phyloP scores from a whole-genome alignment of 305 asterid species.

The Ruellia speciosa region DNA sequence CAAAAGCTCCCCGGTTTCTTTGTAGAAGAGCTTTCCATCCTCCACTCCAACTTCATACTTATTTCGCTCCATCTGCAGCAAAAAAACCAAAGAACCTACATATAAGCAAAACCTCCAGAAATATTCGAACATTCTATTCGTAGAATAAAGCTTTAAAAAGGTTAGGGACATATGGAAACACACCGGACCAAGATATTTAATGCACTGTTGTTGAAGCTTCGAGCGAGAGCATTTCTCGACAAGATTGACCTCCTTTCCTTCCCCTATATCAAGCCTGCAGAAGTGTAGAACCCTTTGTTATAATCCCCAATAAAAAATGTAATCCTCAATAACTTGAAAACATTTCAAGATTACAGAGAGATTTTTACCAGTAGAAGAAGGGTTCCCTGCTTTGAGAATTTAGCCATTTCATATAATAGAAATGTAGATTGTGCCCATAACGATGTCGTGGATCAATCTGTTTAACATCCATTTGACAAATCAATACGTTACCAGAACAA shows the following conservation, averaged over 20 bases:
- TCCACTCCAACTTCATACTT: constrained; percentile 68
- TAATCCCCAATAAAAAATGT: neutral
- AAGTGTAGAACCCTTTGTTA: neutral
- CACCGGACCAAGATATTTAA: constrained; percentile 92
- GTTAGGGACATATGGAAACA: constrained; percentile 27
- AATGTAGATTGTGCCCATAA: constrained; percentile 90
- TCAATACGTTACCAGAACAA: constrained; percentile 15
- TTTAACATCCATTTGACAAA: constrained; percentile 9
- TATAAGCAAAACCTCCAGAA: neutral
- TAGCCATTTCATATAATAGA: constrained; percentile 79
- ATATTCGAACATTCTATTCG: neutral
- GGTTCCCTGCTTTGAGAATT: constrained; percentile 90
- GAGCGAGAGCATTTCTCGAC: constrained; percentile 68
- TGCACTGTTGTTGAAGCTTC: constrained; percentile 93
- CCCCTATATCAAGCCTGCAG: constrained; percentile 88
- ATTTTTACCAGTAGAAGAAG: constrained; percentile 85
- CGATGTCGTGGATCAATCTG: constrained; percentile 99
- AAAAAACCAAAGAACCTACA: neutral
- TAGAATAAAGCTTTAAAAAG: neutral
- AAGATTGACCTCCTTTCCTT: constrained; percentile 79
- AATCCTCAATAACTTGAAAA: neutral
- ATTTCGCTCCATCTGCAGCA: constrained; percentile 50
- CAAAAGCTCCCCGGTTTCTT: constrained; percentile 49
- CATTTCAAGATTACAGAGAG: neutral
- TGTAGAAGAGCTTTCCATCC: constrained; percentile 63